phyloP scores from a whole-genome alignment of 2,329 filamentous ascomycete species.

The Thielaviopsis punctulata region DNA sequence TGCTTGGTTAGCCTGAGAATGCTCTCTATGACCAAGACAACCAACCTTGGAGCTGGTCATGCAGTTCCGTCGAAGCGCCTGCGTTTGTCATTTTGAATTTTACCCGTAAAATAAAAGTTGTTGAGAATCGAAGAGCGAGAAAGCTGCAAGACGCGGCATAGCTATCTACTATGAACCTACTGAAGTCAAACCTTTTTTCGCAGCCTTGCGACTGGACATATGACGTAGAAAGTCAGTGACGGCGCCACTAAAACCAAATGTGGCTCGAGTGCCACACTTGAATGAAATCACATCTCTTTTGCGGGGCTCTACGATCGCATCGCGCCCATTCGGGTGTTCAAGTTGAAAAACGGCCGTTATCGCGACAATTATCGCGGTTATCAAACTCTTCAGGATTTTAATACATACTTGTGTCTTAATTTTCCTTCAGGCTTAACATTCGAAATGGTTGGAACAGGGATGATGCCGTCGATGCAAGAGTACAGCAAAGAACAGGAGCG shows the following conservation, averaged over 20 bases:
- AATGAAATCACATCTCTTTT: not conserved
- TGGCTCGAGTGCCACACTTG: not conserved
- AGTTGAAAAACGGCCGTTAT: too few relatives aligned
- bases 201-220: not conserved
- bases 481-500: constrained; percentile 33
- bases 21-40: too few relatives aligned
- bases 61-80: not conserved
- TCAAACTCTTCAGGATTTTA: too few relatives aligned
- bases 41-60: not conserved
- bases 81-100: not conserved
- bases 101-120: not conserved
- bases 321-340: too few relatives aligned
- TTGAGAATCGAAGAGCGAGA: not conserved
- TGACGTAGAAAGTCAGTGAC: not conserved
- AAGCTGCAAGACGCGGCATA: not conserved
- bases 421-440: not conserved
- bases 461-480: constrained; percentile 25
- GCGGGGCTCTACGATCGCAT: not conserved
- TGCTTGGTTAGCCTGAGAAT: constrained; percentile 16
- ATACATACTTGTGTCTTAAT: too few relatives aligned
- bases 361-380: too few relatives aligned
- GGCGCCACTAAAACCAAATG: not conserved
- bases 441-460: constrained; percentile 13
- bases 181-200: not conserved
- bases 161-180: too few relatives aligned